Evolutionary conservation across 495 filamentous ascomycete genomes (phyloP).

Genomic region (Xylaria nigripes): DNA sequence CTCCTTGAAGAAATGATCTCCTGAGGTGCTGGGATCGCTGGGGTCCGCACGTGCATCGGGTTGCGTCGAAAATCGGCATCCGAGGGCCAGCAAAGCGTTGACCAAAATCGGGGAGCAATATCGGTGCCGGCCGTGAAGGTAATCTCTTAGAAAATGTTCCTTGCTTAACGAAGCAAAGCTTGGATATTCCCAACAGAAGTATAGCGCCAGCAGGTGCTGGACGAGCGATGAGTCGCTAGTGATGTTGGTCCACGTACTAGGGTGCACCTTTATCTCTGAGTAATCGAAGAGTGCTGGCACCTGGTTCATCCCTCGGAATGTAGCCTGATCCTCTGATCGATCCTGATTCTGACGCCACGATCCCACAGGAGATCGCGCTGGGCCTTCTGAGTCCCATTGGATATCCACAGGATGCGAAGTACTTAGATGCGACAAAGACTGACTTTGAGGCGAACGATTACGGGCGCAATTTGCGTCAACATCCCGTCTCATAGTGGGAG

Average conservation of each 20-base stretch:
- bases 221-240: conserved; percentile 51
- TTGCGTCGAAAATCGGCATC: conserved; percentile 65
- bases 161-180: conserved; percentile 65
- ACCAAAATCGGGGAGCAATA: conserved; percentile 69
- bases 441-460: conserved; percentile 36
- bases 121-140: conserved; percentile 42
- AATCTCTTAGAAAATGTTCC: conserved; percentile 62
- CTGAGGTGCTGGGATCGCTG: conserved; percentile 53
- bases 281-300: conserved; percentile 27
- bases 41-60: conserved; percentile 53
- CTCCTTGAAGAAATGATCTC: conserved; percentile 66
- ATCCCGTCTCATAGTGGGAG: conserved; percentile 25
- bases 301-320: conserved; percentile 29
- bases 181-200: conserved; percentile 78
- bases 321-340: conserved; percentile 8
- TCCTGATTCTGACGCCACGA: conserved; percentile 32
- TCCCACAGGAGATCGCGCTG: conserved; percentile 32
- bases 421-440: conserved; percentile 30
- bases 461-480: conserved; percentile 33
- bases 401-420: conserved; percentile 32
- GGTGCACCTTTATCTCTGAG: conserved; percentile 31
- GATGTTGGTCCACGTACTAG: conserved; percentile 51
- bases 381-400: conserved; percentile 32
- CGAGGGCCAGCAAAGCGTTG: conserved; percentile 64
- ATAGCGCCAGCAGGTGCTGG: conserved; percentile 57